Evolutionary conservation across 148 eudicot genomes (phyloP).

Genomic region (Camellia sinensis): DNA sequence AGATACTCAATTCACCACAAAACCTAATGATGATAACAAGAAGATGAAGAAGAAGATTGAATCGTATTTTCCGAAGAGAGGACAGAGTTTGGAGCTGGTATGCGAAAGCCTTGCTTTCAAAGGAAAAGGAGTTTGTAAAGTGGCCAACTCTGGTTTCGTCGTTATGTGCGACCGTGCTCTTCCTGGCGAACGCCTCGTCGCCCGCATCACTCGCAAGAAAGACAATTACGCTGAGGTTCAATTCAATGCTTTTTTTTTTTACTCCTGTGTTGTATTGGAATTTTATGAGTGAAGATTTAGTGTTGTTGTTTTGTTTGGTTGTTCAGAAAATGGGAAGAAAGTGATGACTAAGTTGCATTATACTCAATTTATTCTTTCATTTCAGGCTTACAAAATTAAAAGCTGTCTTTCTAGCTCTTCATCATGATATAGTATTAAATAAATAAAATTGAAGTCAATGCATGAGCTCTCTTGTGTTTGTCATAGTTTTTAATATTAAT

Average conservation of each 20-base stretch:
- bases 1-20: conserved; percentile 10
- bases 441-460: no score
- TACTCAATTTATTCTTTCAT: no score
- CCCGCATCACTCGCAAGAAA: conserved; percentile 83
- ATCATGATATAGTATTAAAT: no score
- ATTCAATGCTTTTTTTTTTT: not conserved
- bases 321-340: not conserved
- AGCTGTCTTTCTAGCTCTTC: no score
- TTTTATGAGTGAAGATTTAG: not conserved
- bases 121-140: conserved; percentile 87
- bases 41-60: conserved; percentile 12
- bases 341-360: not conserved
- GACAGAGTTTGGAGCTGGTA: conserved; percentile 69
- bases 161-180: conserved; percentile 93
- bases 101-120: conserved; percentile 78
- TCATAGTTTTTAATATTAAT: not conserved
- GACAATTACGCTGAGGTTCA: conserved; percentile 79
- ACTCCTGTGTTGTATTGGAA: not conserved
- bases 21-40: not conserved
- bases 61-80: conserved; percentile 76
- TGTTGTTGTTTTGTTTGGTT: not conserved
- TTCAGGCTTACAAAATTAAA: no score
- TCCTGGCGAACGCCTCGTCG: conserved; percentile 88
- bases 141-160: conserved; percentile 69
- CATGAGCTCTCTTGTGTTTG: not conserved